Evolutionary conservation across 2,329 filamentous ascomycete species (phyloP), one percentile per base, ranked within the genome.

Genomic region (Pseudocercospora macadamiae): DNA sequence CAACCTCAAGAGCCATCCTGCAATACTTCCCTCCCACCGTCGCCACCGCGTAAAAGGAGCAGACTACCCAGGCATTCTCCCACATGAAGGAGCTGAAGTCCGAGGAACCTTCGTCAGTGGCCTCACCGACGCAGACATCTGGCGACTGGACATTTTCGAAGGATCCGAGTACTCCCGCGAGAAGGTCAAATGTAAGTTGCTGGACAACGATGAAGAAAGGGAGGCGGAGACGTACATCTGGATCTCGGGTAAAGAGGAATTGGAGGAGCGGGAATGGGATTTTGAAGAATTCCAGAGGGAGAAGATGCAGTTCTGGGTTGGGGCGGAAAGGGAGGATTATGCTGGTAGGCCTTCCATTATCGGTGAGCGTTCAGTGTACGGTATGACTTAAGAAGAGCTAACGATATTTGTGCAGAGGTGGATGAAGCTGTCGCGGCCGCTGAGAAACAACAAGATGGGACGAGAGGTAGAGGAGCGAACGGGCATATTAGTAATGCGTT

Each of bases 211-310:
- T 9, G 74, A 76, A 61, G 74, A 77, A 48, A 70, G 81, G 1
- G 72, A 76, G 57, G 77, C 71, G 56, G 81, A 76, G 68, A 79
- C 66, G 23, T 82, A 81, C 51, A 82, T 90, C 5, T 84, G 82
- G 71, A 73, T 79, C 62, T 74, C 79, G 14, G 66, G 74, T 44
- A 61, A 68, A 45, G 61, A 77, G 8, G 57, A 75, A 0, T 76
- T 97, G 16, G 91, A 96, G 73, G 79, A 83, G 28, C 75, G 78
- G 19, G 92, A 96, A 73, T 97, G 93, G 93, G 90, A 96, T 73
- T 95, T 92, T 76, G 86, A 88, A 48, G 86, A 89, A 63, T 97
- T 97, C 72, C 85, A 88, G 61, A 80, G 81, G 67, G 87, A 95
- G 62, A 96, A 92, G 78, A 78, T 89, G 81, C 70, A 74, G 49